phyloP scores from a whole-genome alignment of 257 asterid species.

The Fraxinus americana region DNA sequence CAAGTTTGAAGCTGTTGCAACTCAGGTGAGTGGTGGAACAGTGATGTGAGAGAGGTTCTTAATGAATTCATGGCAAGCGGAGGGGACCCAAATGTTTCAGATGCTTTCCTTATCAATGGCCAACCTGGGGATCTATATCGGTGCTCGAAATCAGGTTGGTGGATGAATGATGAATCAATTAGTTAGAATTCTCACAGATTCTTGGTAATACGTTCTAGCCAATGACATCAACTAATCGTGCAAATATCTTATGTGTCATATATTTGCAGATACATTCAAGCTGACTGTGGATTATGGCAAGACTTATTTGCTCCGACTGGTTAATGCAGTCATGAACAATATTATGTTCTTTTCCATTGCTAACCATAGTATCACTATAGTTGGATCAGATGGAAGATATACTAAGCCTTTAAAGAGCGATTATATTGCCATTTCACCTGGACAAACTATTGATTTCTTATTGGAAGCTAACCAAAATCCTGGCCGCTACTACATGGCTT shows the following conservation, averaged over 20 bases:
- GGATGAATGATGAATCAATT: too few relatives aligned
- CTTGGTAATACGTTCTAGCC: too few relatives aligned
- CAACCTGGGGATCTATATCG: slow-evolving; percentile 52
- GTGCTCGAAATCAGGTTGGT: slow-evolving; percentile 43
- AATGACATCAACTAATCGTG: too few relatives aligned
- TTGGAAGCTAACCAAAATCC: slow-evolving; percentile 52
- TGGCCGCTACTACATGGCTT: slow-evolving; percentile 61
- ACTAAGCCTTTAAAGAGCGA: slow-evolving; percentile 40
- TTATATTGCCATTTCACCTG: slow-evolving; percentile 58
- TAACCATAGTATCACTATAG: slow-evolving; percentile 50
- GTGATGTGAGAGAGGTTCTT: slow-evolving; percentile 30
- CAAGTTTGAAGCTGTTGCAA: background rate
- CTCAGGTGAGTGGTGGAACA: slow-evolving; percentile 46
- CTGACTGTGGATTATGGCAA: slow-evolving; percentile 44
- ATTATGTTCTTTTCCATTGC: slow-evolving; percentile 58
- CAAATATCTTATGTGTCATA: too few relatives aligned
- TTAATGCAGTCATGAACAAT: slow-evolving; percentile 61
- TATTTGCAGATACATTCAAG: slow-evolving; percentile 45
- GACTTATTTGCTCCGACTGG: slow-evolving; percentile 52
- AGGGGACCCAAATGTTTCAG: slow-evolving; percentile 36
- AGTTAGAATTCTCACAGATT: too few relatives aligned
- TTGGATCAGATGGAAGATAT: slow-evolving; percentile 61
- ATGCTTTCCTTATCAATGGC: slow-evolving; percentile 52
- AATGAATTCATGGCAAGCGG: slow-evolving; percentile 27
- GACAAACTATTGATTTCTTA: slow-evolving; percentile 59